A percentile compares a stretch with the other conserved stretches of the same genome.
These are phyloP conservation scores for Coemansia sp. DNA, from an alignment of 192 early-diverging fungal genomes.

Conservation along the genomic window DNA sequence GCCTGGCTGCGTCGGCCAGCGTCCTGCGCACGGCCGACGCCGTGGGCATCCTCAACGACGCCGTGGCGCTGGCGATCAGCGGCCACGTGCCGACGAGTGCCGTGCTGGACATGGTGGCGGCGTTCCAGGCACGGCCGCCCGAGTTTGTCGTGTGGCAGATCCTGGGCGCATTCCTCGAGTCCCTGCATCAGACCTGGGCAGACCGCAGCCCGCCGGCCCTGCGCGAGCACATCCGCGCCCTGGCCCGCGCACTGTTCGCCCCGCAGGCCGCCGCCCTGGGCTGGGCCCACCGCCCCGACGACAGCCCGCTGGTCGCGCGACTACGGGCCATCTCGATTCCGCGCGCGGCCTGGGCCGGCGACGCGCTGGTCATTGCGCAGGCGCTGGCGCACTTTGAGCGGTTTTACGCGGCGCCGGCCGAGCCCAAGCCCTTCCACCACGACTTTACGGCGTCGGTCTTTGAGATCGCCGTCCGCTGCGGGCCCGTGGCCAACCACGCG, in stretches of 20 bases:
- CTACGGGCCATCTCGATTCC: slow-evolving; percentile 68
- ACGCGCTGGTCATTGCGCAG: slow-evolving; percentile 59
- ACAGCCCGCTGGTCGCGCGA: slow-evolving; percentile 63
- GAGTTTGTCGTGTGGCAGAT: slow-evolving; percentile 62
- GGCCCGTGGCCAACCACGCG: slow-evolving; percentile 47
- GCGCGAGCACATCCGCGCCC: slow-evolving; percentile 42
- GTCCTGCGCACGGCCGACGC: slow-evolving; percentile 71
- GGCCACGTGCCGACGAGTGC: slow-evolving; percentile 77
- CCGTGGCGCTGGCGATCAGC: slow-evolving; percentile 75
- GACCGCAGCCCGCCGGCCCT: slow-evolving; percentile 49
- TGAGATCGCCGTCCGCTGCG: slow-evolving; percentile 62
- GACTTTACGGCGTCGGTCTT: slow-evolving; percentile 62
- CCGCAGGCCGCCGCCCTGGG: slow-evolving; percentile 66
- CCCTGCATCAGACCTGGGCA: slow-evolving; percentile 59
- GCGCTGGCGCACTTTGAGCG: slow-evolving; percentile 62
- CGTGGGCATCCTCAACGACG: slow-evolving; percentile 83
- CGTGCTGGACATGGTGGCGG: slow-evolving; percentile 74
- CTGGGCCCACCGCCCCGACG: slow-evolving; percentile 59
- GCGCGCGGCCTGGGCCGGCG: slow-evolving; percentile 63
- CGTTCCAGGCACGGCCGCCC: slow-evolving; percentile 35
- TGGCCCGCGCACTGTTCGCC: slow-evolving; percentile 61
- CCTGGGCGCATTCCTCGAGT: slow-evolving; percentile 50
- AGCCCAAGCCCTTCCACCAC: slow-evolving; percentile 58
- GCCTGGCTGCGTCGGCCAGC: slow-evolving; percentile 57
- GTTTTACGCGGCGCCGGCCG: slow-evolving; percentile 63